phyloP scores from a whole-genome alignment of 208 protist genomes.

The Naegleria lovaniensis region DNA sequence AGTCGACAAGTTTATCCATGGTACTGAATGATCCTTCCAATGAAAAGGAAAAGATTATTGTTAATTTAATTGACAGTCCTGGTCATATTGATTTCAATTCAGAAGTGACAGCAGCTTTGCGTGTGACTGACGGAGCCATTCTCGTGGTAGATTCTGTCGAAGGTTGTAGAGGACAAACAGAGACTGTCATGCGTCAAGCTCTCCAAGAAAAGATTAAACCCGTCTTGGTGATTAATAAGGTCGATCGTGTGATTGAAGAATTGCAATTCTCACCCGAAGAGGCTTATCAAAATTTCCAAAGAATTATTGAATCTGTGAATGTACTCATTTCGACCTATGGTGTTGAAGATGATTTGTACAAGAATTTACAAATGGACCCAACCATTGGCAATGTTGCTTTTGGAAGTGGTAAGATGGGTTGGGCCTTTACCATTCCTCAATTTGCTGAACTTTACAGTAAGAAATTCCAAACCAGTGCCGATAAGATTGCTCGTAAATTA shows the following conservation, averaged over 20 bases:
- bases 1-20: conserved; percentile 97
- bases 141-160: conserved; percentile 98
- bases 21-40: conserved; percentile 49
- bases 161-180: conserved; percentile 98
- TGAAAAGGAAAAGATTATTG: conserved; percentile 64
- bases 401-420: conserved; percentile 95
- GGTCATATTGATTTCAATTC: conserved; percentile 99
- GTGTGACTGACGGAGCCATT: conserved; percentile 98
- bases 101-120: conserved; percentile 96
- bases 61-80: conserved; percentile 96
- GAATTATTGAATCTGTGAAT: conserved; percentile 84
- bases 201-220: conserved; percentile 90
- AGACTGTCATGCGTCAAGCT: conserved; percentile 95
- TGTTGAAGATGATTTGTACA: conserved; percentile 85
- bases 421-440: conserved; percentile 94
- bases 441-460: conserved; percentile 85
- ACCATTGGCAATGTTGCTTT: conserved; percentile 90
- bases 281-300: conserved; percentile 65
- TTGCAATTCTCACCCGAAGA: conserved; percentile 77
- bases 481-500: conserved; percentile 65
- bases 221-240: conserved; percentile 98
- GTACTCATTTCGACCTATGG: conserved; percentile 94
- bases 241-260: conserved; percentile 92
- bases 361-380: conserved; percentile 82
- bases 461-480: conserved; percentile 85